Percentiles rank a stretch among this genome's conserved stretches.
Conservation (phyloP, 139 green algal genomes). For the Haematococcus sp. region DNA sequence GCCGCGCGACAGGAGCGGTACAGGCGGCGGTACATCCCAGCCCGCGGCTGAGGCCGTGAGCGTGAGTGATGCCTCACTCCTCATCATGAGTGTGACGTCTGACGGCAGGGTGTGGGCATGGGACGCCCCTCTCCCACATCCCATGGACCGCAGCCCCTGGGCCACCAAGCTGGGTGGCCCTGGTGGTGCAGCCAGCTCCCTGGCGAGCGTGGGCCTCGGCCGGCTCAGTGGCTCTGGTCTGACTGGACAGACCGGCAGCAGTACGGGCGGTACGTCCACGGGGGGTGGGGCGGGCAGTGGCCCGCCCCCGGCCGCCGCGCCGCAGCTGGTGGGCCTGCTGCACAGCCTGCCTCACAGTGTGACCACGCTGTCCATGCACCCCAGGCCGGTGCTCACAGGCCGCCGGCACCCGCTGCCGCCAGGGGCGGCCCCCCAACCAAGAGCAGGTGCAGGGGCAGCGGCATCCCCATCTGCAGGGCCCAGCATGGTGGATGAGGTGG, state of each 20-base stretch:
- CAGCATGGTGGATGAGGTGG: slow-evolving; percentile 18
- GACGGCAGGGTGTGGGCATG: slow-evolving; percentile 74
- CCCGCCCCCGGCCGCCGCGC: slow-evolving; percentile 11
- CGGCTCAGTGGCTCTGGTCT: not conserved
- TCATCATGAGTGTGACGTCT: slow-evolving; percentile 38
- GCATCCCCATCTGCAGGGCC: not conserved
- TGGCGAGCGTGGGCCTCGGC: not conserved
- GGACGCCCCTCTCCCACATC: slow-evolving; percentile 46
- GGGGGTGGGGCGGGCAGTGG: not conserved
- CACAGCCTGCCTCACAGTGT: slow-evolving; percentile 53
- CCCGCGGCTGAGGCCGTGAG: too few relatives aligned
- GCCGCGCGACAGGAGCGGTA: too few relatives aligned
- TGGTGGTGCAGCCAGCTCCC: slow-evolving; percentile 5
- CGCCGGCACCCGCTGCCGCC: slow-evolving; percentile 1
- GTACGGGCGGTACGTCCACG: not conserved
- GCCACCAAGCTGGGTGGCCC: not conserved
- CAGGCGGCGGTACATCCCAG: too few relatives aligned
- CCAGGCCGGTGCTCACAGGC: slow-evolving; percentile 34
- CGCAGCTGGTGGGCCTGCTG: slow-evolving; percentile 46
- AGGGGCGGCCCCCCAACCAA: not conserved
- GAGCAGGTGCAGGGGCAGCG: not conserved
- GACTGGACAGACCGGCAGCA: not conserved
- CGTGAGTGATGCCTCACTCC: slow-evolving; percentile 7
- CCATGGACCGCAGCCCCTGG: slow-evolving; percentile 1
- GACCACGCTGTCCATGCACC: slow-evolving; percentile 46